Conservation (phyloP, 805 yeast species). For the Candida morakotiae region DNA sequence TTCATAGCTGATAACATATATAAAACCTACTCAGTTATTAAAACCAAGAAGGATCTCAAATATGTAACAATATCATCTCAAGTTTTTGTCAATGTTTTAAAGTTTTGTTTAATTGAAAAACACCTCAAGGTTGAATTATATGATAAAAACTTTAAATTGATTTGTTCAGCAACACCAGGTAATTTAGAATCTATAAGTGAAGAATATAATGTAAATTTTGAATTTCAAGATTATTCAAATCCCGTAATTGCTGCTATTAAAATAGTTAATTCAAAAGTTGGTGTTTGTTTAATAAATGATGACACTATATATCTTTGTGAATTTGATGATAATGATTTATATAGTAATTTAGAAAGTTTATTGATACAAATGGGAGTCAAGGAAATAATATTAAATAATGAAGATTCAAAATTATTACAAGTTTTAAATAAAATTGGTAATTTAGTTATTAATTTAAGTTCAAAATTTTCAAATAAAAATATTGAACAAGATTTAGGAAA, state of each 20-base stretch:
- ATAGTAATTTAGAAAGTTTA: slow-evolving; percentile 80
- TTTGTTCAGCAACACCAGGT: slow-evolving; percentile 81
- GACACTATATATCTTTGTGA: slow-evolving; percentile 69
- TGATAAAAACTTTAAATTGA: slow-evolving; percentile 56
- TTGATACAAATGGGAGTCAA: slow-evolving; percentile 86
- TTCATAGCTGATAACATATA: slow-evolving; percentile 81
- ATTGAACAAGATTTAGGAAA: slow-evolving; percentile 76
- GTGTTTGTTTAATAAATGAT: slow-evolving; percentile 74
- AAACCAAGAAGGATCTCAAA: slow-evolving; percentile 42
- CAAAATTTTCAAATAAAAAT: slow-evolving; percentile 59
- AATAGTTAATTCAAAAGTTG: slow-evolving; percentile 48
- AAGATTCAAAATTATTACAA: slow-evolving; percentile 59
- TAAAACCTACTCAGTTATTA: slow-evolving; percentile 78
- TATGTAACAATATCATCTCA: slow-evolving; percentile 78
- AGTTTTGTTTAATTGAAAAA: slow-evolving; percentile 61
- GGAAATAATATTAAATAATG: slow-evolving; percentile 67
- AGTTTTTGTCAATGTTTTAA: slow-evolving; percentile 63
- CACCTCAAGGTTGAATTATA: slow-evolving; percentile 81
- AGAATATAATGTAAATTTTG: slow-evolving; percentile 42
- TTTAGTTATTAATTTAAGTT: slow-evolving; percentile 60
- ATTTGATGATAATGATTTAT: slow-evolving; percentile 83
- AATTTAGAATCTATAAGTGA: slow-evolving; percentile 55
- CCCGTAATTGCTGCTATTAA: slow-evolving; percentile 41
- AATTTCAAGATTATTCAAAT: slow-evolving; percentile 44
- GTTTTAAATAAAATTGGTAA: slow-evolving; percentile 73